Percentiles rank a stretch among this genome's conserved stretches.
Conservation (phyloP, 2,329 filamentous ascomycete genomes). For the Canariomyces notabilis region DNA sequence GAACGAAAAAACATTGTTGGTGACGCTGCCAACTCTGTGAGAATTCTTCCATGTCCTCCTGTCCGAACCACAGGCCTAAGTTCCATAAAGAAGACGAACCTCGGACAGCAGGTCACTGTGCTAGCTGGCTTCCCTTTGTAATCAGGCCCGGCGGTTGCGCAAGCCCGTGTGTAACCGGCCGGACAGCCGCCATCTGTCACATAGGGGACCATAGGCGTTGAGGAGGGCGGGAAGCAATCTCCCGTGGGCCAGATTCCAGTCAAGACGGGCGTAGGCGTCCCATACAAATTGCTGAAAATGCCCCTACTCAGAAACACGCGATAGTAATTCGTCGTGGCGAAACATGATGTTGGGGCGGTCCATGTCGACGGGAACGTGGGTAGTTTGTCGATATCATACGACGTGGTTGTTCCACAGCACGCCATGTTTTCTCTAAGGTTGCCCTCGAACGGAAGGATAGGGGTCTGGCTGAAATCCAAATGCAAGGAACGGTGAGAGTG, state of each 20-base stretch:
- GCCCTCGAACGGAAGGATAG: too few relatives aligned
- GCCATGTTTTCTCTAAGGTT: too few relatives aligned
- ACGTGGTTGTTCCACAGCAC: too few relatives aligned
- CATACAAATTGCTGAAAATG: not conserved
- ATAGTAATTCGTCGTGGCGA: not conserved
- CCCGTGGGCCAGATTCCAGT: not conserved
- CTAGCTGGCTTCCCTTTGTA: not conserved
- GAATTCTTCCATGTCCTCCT: too few relatives aligned
- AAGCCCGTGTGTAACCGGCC: not conserved
- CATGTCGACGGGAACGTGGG: not conserved
- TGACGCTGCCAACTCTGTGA: too few relatives aligned
- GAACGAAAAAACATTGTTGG: conserved; percentile 1
- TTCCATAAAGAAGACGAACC: too few relatives aligned
- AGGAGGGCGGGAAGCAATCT: not conserved
- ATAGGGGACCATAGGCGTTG: not conserved
- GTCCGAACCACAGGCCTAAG: too few relatives aligned
- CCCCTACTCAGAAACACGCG: not conserved
- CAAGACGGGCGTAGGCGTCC: not conserved
- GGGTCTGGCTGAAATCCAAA: too few relatives aligned
- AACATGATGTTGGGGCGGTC: conserved; percentile 1
- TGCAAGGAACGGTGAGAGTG: too few relatives aligned
- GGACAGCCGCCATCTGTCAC: not conserved
- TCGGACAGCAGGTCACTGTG: not conserved
- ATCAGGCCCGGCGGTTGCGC: not conserved
- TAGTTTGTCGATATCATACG: not conserved